Evolutionary conservation across 805 yeast genomes (phyloP), one percentile per base, ranked within the genome.

Genomic region (Schizosaccharomyces japonicus): DNA sequence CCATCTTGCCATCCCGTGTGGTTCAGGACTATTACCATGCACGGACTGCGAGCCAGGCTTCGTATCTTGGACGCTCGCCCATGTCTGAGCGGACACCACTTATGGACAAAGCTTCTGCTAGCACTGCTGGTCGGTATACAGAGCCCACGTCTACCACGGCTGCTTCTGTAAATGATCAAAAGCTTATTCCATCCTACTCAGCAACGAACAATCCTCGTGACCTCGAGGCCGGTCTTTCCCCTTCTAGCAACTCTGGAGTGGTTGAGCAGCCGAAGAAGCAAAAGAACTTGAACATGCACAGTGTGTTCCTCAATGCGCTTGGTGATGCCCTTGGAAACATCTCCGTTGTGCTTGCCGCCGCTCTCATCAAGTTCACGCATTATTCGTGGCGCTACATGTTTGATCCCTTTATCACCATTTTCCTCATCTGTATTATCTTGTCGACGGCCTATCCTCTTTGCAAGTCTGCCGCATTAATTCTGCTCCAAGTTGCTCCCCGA

Each of bases 301-400:
- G 98, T 52, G 95, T 87, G 2, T 90, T 82, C 58, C 67, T 87
- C 57, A 98, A 87, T 58, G 98, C 90, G 8, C 52, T 90, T 54
- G 96, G 96, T 42, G 98, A 87, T 62, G 96, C 96, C 1, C 67
- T 87, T 49, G 96, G 98, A 52, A 87, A 87, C 59, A 65, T 87
- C 48, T 96, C 96, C 53, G 98, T 87, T 47, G 90, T 87, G 49
- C 60, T 70, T 3, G 77, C 95, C 1, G 98, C 96, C 2, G 52
- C 87, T 31, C 78, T 87, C 56, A 87, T 87, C 56, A 87, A 95
- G 96, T 77, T 79, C 60, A 83, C 96, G 0, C 78, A 83, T 54
- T 87, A 72, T 60, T 67, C 80, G 1, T 87, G 96, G 95, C 76
- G 73, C 57, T 83, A 63, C 60, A 81, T 81, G 58, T 67, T 78